Evolutionary conservation across 176 grass and related monocot genomes (phyloP), one percentile per base, ranked within the genome.

Genomic region (Juncus inflexus): DNA sequence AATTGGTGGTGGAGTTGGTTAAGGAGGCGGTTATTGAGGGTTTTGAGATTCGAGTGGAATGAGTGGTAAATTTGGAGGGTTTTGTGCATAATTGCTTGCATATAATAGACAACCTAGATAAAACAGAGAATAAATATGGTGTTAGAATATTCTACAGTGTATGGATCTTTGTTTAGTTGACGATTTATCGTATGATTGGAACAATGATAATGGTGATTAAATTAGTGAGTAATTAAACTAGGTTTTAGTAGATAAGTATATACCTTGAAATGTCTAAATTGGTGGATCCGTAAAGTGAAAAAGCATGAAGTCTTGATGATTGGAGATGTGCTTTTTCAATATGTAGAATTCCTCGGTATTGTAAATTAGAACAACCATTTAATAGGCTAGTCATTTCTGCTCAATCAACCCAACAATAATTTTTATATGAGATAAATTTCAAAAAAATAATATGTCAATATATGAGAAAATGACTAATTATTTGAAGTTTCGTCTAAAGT

Each of bases 261-360:
- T 77, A 96, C 92, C 92, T 82, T 15, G 80, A 79, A 62, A 77
- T 40, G 72, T 89, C 82, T 60, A 83, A 42, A 62, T 74, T 79
- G 3, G 42, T 15, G 62, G 81, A 63, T 57, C 58, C 81, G 49
- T 66, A 86, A 62, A 75, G 81, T 76, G 61, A 73, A 7, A 79
- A 58, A 40, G 12, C 70, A 57, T 80, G 66, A 3, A 69, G 0
- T 52, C 78, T 77, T 36, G 81, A 85, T 37, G 72, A 36, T 63
- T 88, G 92, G 59, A 74, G 39, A 79, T 79, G 76, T 4, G 58
- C 62, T 75, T 79, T 88, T 10, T 74, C 67, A 37, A 71, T 74
- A 79, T 80, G 70, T 73, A 78, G 50, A 41, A 35, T 61, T 50
- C 51, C 76, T 41, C 38, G 63, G 50, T 55, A 68, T 54, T 76